A percentile compares a stretch with the other conserved stretches of the same genome.
phyloP scores from a whole-genome alignment of 1,284 basidiomycete genomes.

The Marasmius sp. region DNA sequence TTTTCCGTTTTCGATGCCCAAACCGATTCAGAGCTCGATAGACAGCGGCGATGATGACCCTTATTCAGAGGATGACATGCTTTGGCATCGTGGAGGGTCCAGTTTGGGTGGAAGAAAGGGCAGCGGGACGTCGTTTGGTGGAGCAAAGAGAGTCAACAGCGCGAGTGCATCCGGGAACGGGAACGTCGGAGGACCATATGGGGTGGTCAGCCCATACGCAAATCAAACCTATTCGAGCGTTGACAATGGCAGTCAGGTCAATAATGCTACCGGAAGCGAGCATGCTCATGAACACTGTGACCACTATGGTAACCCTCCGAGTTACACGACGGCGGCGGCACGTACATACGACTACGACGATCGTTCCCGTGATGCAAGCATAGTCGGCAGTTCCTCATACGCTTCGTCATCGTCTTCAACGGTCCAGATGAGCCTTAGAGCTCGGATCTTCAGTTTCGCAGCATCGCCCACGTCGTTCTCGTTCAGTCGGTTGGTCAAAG shows the following conservation, averaged over 20 bases:
- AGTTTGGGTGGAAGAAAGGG: not conserved
- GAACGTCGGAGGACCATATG: not conserved
- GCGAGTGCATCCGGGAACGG: not conserved
- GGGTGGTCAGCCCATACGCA: not conserved
- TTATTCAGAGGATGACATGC: not conserved
- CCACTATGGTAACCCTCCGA: not conserved
- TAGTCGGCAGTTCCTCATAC: not conserved
- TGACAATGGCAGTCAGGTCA: not conserved
- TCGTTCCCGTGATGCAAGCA: not conserved
- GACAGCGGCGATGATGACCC: slow-evolving; percentile 1
- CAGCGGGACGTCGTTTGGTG: not conserved
- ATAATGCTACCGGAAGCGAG: not conserved
- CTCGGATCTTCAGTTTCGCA: not conserved
- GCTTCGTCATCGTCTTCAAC: not conserved
- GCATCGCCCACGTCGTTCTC: not conserved
- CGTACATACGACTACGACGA: not conserved
- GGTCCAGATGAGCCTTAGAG: not conserved
- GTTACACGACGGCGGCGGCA: not conserved
- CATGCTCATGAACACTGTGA: not conserved
- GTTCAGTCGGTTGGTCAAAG: not conserved
- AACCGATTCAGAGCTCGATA: not conserved
- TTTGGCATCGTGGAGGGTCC: not conserved
- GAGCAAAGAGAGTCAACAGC: not conserved
- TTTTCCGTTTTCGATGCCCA: not conserved
- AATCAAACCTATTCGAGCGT: not conserved